Evolutionary conservation across 2,329 filamentous ascomycete genomes (phyloP), one percentile per base, ranked within the genome.

Genomic region (Thielaviopsis musarum): DNA sequence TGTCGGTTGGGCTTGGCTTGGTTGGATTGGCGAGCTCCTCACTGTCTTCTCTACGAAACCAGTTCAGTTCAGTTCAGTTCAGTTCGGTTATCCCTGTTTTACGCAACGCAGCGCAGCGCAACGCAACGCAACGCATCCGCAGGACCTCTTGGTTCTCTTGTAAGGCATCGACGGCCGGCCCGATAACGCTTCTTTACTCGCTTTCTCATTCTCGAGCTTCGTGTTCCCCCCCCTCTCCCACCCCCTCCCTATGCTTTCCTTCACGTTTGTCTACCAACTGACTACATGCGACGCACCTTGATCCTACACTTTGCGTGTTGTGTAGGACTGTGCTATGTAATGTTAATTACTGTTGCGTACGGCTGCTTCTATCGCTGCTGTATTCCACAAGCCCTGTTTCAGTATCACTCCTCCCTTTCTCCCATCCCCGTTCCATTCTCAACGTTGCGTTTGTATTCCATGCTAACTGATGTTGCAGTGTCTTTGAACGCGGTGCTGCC

Each of bases 401-500:
- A 59, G 61, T 63, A 59, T 62, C 57, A 63, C 71, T 59, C 63
- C 67, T 66, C 63, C 62, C 64, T 64, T 63, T 59, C 54, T 57
- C 62, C 65, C 64, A 59, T 28, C 53, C 56, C 54, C 48, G 59
- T 58, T 56, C 41, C 24, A 24, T 13, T 26, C 54, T 61, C 61
- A 70, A 74, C 56, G 74, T 68, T 19, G 51, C 17, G 55, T 22
- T 5, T 19, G 21, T 57, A 61, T 59, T 4, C 12, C 9, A 22
- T 54, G 26, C 30, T 28, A n/a, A 53, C 34, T 56, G n/a, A 41
- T 28, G 45, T 22, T 53, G n/a, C n/a, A 98, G 93, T 65, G 80
- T 97, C 9, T 97, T 97, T 69, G 91, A 98, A 70, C 87, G 93
- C 65, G 93, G 87, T 63, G 87, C 89, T 28, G 79, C 80, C 30